Conservation (phyloP, 2,329 filamentous ascomycete species). For the Pezicula neosporulosa region DNA sequence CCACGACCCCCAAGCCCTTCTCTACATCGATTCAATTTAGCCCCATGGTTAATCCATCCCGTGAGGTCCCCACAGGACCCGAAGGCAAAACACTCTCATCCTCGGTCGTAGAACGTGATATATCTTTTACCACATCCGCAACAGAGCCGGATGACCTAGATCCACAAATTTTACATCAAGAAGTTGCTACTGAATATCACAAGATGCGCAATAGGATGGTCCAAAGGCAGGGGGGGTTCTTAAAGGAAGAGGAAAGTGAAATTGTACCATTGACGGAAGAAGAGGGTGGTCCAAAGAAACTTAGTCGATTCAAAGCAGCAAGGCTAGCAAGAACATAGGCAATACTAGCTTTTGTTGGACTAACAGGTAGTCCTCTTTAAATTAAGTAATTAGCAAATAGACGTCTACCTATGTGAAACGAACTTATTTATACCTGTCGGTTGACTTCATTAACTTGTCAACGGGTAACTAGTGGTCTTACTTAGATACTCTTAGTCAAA, state of each 20-base stretch:
- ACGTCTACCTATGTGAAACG: too few species aligned
- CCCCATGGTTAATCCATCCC: conserved; percentile 11
- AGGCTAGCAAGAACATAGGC: conserved; percentile 52
- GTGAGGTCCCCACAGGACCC: conserved; percentile 29
- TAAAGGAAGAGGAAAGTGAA: conserved; percentile 61
- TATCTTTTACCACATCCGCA: conserved; percentile 24
- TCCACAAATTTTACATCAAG: conserved; percentile 66
- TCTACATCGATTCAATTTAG: conserved; percentile 22
- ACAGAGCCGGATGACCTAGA: conserved; percentile 65
- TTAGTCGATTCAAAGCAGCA: conserved; percentile 74
- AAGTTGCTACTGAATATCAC: conserved; percentile 81
- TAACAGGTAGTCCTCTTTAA: too few species aligned
- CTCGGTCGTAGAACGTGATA: conserved; percentile 52
- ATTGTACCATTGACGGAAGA: conserved; percentile 65
- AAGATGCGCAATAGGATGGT: conserved; percentile 79
- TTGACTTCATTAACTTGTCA: too few species aligned
- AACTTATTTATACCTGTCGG: too few species aligned
- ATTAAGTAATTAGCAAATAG: too few species aligned
- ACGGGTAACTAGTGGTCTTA: too few species aligned
- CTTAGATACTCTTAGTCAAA: too few species aligned
- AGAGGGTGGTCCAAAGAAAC: conserved; percentile 56
- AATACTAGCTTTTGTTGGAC: too few species aligned
- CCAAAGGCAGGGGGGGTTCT: conserved; percentile 77
- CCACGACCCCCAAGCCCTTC: conserved; percentile 18
- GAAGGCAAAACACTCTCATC: conserved; percentile 53